Evolutionary conservation across 2,329 filamentous ascomycete species (phyloP), one percentile per base, ranked within the genome.

Genomic region (Colletotrichum lindemuthianum): DNA sequence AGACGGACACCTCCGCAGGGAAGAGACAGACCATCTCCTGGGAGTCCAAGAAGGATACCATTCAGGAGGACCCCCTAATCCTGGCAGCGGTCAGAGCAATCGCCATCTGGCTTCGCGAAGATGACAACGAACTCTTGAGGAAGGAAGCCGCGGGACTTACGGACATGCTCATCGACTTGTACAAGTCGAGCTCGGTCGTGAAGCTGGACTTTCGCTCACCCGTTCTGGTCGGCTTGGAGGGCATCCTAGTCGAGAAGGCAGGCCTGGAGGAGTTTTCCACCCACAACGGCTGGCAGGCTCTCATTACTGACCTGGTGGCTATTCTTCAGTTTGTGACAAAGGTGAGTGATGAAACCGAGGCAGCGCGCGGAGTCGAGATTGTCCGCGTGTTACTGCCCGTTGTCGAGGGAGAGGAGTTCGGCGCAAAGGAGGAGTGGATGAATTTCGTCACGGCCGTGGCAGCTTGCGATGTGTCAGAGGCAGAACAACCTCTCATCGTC

Each of bases 101-200:
- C 36, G 83, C 87, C 1, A 80, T 91, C 15, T 92, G 90, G 90
- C 77, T 91, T n/a, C 80, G 86, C 8, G 89, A 92, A 67, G 89
- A 92, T 60, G 88, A 91, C 44, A 87, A 87, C 44, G 84, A 87
- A 12, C 75, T 78, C 8, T 71, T 91, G 43, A 78, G 87, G 10
- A 82, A 78, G 52, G 85, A 89, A 69, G 84, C 82, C 10, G 81
- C 82, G 0, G 88, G 87, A 0, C 74, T 91, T 53, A 82, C 82
- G 65, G 89, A 91, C 68, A 84, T 91, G 79, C 79, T 91, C 37
- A 72, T 90, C 56, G 87, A 89, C 11, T 76, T 91, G 1, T 91
- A 91, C 72, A 78, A 78, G 48, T 72, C 71, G 2, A 76, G 78
- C 59, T 55, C 49, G 32, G 33, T 11, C 2, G 32, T 32, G n/a